A percentile compares a stretch with the other conserved stretches of the same genome.
Conservation (phyloP, 176 grass and related monocot species). For the Phoenix dactylifera region DNA sequence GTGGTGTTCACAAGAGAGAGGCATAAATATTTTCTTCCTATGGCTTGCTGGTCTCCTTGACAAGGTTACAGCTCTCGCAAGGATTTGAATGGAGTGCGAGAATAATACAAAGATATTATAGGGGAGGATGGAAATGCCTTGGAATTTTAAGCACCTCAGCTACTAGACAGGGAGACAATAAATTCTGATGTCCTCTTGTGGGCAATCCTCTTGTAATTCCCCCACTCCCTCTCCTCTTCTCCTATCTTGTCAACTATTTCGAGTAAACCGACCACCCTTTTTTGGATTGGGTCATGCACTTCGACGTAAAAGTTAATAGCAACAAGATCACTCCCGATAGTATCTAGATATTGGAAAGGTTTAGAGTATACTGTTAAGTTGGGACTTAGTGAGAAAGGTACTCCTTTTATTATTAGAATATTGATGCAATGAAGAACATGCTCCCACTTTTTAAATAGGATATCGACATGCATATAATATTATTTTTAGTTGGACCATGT, state of each 20-base stretch:
- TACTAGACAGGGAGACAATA: neutral
- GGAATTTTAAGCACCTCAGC: conserved; percentile 1
- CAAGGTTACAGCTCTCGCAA: neutral
- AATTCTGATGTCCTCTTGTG: neutral
- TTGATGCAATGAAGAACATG: neutral
- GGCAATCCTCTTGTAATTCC: neutral
- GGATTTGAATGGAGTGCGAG: neutral
- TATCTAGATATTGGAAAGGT: neutral
- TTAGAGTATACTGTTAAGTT: neutral
- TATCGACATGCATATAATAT: conserved; percentile 1
- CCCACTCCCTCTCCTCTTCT: neutral
- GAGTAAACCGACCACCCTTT: neutral
- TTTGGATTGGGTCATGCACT: conserved; percentile 3
- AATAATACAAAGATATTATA: neutral
- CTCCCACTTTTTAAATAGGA: conserved; percentile 13
- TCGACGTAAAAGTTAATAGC: conserved; percentile 8
- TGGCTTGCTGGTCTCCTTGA: conserved; percentile 39
- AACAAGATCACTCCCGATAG: neutral
- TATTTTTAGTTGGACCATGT: no score
- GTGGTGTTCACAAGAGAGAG: conserved; percentile 21
- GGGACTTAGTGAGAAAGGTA: neutral
- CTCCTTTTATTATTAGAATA: neutral
- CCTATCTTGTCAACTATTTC: neutral
- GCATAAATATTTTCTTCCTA: conserved; percentile 32
- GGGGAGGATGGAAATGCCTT: neutral